A percentile compares a stretch with the other conserved stretches of the same genome.
phyloP scores from a whole-genome alignment of 2,329 filamentous ascomycete genomes.

The Trichoderma oligosporum region DNA sequence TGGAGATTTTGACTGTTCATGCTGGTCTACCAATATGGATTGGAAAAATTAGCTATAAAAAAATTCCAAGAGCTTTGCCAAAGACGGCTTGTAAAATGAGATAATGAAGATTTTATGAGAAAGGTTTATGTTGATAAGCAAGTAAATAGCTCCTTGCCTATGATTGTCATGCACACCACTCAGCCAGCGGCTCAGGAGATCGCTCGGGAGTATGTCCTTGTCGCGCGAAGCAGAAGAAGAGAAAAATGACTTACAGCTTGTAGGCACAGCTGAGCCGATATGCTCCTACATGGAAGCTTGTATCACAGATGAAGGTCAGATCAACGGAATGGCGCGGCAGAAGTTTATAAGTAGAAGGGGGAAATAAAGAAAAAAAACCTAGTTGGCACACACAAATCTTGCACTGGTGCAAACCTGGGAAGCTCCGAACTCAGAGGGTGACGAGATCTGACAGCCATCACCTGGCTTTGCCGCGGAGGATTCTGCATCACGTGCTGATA shows the following conservation, averaged over 20 bases:
- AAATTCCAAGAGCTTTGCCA: not conserved
- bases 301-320: slow-evolving; percentile 8
- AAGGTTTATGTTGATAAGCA: not conserved
- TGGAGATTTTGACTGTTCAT: slow-evolving; percentile 49
- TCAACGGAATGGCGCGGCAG: not conserved
- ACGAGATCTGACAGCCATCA: slow-evolving; percentile 33
- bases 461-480: slow-evolving; percentile 29
- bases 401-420: slow-evolving; percentile 35
- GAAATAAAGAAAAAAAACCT: slow-evolving; percentile 2
- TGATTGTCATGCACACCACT: not conserved
- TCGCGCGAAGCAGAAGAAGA: slow-evolving; percentile 27
- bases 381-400: slow-evolving; percentile 18
- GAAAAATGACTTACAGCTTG: slow-evolving; percentile 34
- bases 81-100: not conserved
- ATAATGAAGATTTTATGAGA: not conserved
- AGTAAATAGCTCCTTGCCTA: not conserved
- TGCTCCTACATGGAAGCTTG: slow-evolving; percentile 37
- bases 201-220: not conserved
- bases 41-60: slow-evolving; percentile 15
- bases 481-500: slow-evolving; percentile 37
- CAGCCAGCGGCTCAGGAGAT: slow-evolving; percentile 16
- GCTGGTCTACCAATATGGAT: slow-evolving; percentile 23
- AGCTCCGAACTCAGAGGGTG: slow-evolving; percentile 36
- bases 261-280: slow-evolving; percentile 31
- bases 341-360: slow-evolving; percentile 4